Base-by-base conservation (phyloP, 164 flowering plant genomes). In the Piper betle region DNA sequence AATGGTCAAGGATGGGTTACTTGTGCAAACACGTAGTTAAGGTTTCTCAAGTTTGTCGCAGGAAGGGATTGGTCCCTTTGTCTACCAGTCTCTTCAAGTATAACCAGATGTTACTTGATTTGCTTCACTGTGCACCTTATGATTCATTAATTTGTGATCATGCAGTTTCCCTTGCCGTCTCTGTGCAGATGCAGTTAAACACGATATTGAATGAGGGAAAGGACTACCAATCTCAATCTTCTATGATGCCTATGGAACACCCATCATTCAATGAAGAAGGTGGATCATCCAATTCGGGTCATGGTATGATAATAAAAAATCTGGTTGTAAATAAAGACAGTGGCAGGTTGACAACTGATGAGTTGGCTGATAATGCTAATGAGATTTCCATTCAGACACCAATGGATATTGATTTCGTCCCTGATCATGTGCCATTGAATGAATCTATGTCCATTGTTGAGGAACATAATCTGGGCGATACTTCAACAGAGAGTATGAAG, bases 101-200 rank as follows among this genome's bases (percentile, higher is more conserved):
- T 66, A 75, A 73, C n/a, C 71, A 74, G 63, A 83, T 85, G 37
- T 71, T 94, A 73, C 54, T 66, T 37, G 72, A 82, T 38, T 73
- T 85, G 75, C 82, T 91, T 6, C 73, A 71, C 56, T 81, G 88
- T 69, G 82, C 95, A 63, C 93, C 88, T 0, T 74, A 73, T 62
- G 95, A 94, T 80, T 88, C 95, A 58, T 76, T 91, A 71, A 74
- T 84, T 59, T 90, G 91, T 43, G 99, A 94, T 80, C 86, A 91
- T 72, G 97, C 91, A 38, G 79, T 82, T 77, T 80, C 96, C 66
- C 65, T 91, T 46, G 87, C 96, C 39, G 77, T 84, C 11, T 79
- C 65, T 72, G 81, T 84, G 3, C 85, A 83, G 70, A 73, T 55
- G 69, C 91, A 81, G 69, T 69, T 94, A 68, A 69, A 74, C 62